Evolutionary conservation across 176 grass and related monocot species (phyloP).

Genomic region (Olyra latifolia): DNA sequence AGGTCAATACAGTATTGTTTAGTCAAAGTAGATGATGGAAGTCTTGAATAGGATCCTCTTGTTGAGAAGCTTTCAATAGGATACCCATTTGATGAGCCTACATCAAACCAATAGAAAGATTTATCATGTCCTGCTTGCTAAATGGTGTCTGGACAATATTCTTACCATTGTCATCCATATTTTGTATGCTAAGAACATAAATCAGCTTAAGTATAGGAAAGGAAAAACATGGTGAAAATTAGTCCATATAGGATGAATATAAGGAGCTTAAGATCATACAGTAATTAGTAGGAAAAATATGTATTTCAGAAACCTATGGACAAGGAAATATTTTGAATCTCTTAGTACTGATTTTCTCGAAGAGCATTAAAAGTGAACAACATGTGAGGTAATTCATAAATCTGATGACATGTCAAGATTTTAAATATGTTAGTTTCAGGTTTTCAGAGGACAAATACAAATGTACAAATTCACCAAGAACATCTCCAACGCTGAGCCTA

Average conservation of each 20-base stretch:
- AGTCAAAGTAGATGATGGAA: neutral
- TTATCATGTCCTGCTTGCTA: conserved; percentile 17
- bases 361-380: neutral
- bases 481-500: no score
- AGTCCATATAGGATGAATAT: neutral
- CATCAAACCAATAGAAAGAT: conserved; percentile 21
- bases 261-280: neutral
- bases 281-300: neutral
- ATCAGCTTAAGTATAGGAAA: neutral
- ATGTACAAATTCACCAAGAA: no score
- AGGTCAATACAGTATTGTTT: neutral
- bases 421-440: no score
- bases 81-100: no score
- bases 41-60: no score
- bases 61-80: no score
- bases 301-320: neutral
- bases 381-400: neutral
- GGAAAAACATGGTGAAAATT: neutral
- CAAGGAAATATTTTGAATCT: neutral
- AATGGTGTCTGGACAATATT: neutral
- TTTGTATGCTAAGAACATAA: conserved; percentile 19
- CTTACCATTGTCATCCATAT: neutral
- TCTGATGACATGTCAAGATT: neutral
- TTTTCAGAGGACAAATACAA: neutral
- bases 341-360: neutral